Conservation (phyloP, 345 rosid genomes). For the Leavenworthia alabamica region DNA sequence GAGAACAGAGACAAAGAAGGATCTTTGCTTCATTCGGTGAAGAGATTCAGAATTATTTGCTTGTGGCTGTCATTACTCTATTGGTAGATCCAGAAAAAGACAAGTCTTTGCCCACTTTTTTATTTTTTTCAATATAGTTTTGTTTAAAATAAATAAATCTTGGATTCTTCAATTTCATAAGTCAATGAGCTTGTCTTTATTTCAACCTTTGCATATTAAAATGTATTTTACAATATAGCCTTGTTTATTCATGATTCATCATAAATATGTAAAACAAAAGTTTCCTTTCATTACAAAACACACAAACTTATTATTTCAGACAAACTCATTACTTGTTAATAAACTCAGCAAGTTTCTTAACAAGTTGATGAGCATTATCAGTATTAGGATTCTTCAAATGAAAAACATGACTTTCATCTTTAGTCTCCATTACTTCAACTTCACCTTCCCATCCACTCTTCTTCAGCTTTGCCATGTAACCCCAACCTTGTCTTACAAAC, state of each 20-base stretch:
- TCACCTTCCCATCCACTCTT: constrained; percentile 40
- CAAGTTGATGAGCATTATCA: constrained; percentile 26
- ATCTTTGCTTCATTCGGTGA: neutral
- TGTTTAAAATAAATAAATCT: neutral
- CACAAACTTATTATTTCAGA: too few species aligned
- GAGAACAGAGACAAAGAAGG: neutral
- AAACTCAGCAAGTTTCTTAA: constrained; percentile 26
- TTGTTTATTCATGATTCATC: neutral
- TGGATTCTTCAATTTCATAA: neutral
- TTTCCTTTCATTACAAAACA: too few species aligned
- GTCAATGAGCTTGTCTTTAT: too few species aligned
- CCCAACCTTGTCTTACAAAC: constrained; percentile 34
- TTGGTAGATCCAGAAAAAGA: constrained; percentile 12
- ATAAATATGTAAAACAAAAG: neutral
- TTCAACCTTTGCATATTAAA: too few species aligned
- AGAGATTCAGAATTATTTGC: constrained; percentile 1
- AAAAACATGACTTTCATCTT: constrained; percentile 40
- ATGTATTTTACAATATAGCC: neutral
- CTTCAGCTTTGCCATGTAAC: constrained; percentile 31
- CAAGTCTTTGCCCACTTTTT: neutral
- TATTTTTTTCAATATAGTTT: neutral
- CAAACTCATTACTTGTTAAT: constrained; percentile 4
- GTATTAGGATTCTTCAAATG: constrained; percentile 28
- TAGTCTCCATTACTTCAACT: constrained; percentile 32
- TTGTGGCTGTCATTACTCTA: neutral